A percentile compares a stretch with the other conserved stretches of the same genome.
Conservation (phyloP, 139 green algal genomes). For the Coelastrella sp. region DNA sequence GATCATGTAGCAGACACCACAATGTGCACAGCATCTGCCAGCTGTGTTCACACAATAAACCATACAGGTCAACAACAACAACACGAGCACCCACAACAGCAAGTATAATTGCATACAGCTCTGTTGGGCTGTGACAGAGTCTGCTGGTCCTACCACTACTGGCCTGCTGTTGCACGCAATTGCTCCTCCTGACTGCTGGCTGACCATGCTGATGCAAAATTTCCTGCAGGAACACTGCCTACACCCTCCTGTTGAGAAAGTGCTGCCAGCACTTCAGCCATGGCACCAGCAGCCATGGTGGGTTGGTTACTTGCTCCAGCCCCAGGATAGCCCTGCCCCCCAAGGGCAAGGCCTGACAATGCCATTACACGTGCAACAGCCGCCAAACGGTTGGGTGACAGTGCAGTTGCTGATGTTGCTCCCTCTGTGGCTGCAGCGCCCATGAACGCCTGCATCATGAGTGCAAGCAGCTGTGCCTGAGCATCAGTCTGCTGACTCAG, state of each 20-base stretch:
- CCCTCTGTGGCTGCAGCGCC: background rate
- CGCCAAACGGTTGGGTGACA: slow-evolving; percentile 18
- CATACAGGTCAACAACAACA: background rate
- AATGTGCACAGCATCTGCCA: background rate
- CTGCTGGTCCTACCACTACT: background rate
- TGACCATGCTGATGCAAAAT: background rate
- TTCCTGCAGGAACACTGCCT: background rate
- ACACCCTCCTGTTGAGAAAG: background rate
- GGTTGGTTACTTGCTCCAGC: background rate
- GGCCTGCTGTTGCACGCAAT: background rate
- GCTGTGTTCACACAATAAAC: background rate
- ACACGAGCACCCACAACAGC: background rate
- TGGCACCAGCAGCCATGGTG: background rate
- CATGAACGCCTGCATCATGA: slow-evolving; percentile 40
- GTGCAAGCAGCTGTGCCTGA: background rate
- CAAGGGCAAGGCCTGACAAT: slow-evolving; percentile 11
- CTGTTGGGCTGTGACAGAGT: no score
- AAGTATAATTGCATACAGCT: background rate
- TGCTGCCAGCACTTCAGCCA: slow-evolving; percentile 10
- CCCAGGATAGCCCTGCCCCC: background rate
- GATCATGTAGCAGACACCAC: no score
- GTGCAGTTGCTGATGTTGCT: background rate
- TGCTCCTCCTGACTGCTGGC: slow-evolving; percentile 30
- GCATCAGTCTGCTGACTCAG: background rate
- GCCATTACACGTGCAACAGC: slow-evolving; percentile 29